phyloP scores from a whole-genome alignment of 2,329 filamentous ascomycete genomes.

The Botrytis sinoallii region DNA sequence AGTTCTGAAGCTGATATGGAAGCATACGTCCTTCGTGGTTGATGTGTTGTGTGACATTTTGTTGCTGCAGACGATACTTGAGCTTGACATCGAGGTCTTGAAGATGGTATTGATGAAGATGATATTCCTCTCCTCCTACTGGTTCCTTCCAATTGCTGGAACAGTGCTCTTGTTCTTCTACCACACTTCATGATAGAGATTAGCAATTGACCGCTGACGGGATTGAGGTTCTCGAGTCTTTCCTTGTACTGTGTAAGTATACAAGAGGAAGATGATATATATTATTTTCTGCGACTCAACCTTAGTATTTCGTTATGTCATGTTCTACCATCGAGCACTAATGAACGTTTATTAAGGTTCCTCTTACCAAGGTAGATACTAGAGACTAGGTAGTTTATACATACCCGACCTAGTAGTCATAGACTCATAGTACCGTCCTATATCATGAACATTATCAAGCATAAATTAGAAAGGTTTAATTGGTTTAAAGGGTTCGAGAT shows the following conservation, averaged over 20 bases:
- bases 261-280: neutral
- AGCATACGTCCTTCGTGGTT: slow-evolving; percentile 33
- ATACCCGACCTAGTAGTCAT: neutral
- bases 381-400: too few species aligned
- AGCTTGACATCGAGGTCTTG: slow-evolving; percentile 32
- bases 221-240: neutral
- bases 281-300: neutral
- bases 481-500: neutral
- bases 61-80: slow-evolving; percentile 17
- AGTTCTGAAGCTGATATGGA: slow-evolving; percentile 67
- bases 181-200: slow-evolving; percentile 37
- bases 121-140: slow-evolving; percentile 13
- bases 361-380: neutral
- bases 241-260: neutral
- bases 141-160: slow-evolving; percentile 37
- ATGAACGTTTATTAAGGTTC: neutral
- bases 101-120: neutral
- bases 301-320: neutral
- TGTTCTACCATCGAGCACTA: neutral
- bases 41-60: slow-evolving; percentile 19
- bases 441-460: neutral
- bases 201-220: neutral
- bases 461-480: neutral
- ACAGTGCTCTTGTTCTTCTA: slow-evolving; percentile 28
- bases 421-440: neutral